phyloP scores from a whole-genome alignment of 73 alveolate genomes.

The Effrenium voratum region DNA sequence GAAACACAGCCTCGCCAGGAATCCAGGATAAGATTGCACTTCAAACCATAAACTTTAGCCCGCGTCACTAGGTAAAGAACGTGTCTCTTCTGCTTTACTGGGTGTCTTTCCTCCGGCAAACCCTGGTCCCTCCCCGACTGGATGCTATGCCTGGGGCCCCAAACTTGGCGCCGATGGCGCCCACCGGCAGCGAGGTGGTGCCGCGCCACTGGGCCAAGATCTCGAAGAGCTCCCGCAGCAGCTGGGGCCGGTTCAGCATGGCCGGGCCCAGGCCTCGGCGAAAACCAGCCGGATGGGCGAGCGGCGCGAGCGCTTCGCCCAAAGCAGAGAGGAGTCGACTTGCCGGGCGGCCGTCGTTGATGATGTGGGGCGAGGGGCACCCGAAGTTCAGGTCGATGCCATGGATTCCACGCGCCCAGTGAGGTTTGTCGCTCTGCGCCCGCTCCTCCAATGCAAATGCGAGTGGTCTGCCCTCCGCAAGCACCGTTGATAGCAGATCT shows the following conservation, averaged over 20 bases:
- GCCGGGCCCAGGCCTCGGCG: conserved; percentile 58
- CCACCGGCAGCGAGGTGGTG: conserved; percentile 42
- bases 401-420: conserved; percentile 84
- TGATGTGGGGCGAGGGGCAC: conserved; percentile 83
- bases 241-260: conserved; percentile 61
- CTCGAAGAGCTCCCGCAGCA: conserved; percentile 61
- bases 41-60: too few relatives aligned
- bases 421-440: conserved; percentile 36
- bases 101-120: too few relatives aligned
- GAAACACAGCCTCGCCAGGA: too few relatives aligned
- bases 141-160: too few relatives aligned
- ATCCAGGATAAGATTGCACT: too few relatives aligned
- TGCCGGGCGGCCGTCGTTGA: conserved; percentile 41
- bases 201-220: conserved; percentile 71
- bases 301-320: not conserved
- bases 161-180: conserved; percentile 87
- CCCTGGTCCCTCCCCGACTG: too few relatives aligned
- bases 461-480: too few relatives aligned
- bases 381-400: conserved; percentile 86
- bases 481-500: too few relatives aligned
- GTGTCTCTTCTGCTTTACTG: too few relatives aligned
- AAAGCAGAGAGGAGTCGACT: not conserved
- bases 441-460: conserved; percentile 26
- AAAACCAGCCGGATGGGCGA: not conserved
- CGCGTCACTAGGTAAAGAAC: too few relatives aligned